Conservation (phyloP, 345 rosid genomes). For the Passiflora organensis region DNA sequence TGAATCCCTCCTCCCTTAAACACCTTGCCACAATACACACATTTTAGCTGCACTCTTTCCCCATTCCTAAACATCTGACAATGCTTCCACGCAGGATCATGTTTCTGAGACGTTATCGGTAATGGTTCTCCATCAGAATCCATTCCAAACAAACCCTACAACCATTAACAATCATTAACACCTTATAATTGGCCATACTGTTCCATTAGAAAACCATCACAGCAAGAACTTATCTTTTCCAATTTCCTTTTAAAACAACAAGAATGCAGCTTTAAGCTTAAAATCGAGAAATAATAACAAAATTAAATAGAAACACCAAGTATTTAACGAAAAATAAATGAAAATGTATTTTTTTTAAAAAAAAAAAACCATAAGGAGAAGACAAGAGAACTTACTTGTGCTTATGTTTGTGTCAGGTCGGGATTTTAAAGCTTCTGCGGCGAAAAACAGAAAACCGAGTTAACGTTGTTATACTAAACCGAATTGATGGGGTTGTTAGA, state of each 20-base stretch:
- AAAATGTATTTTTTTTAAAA: too few species aligned
- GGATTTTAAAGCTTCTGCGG: not conserved
- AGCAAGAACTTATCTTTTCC: slow-evolving; percentile 1
- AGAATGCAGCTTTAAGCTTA: too few species aligned
- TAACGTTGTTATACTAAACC: slow-evolving; percentile 19
- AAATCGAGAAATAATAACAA: too few species aligned
- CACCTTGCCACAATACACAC: slow-evolving; percentile 66
- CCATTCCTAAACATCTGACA: slow-evolving; percentile 75
- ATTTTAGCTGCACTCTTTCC: slow-evolving; percentile 66
- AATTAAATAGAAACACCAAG: too few species aligned
- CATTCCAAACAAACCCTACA: slow-evolving; percentile 23
- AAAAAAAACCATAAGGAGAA: not conserved
- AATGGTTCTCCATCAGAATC: slow-evolving; percentile 48
- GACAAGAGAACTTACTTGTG: slow-evolving; percentile 11
- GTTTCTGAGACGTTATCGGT: slow-evolving; percentile 68
- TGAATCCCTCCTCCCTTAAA: slow-evolving; percentile 97
- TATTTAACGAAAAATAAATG: too few species aligned
- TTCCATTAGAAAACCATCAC: too few species aligned
- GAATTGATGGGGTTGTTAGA: not conserved
- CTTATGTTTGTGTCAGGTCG: not conserved
- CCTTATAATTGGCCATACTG: too few species aligned
- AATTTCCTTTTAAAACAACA: not conserved
- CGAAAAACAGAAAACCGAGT: slow-evolving; percentile 28
- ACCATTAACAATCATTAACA: too few species aligned
- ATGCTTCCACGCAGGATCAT: slow-evolving; percentile 97